These are phyloP conservation scores for Scutellaria minor DNA, from an alignment of 257 asterid species.

Conservation along the genomic window DNA sequence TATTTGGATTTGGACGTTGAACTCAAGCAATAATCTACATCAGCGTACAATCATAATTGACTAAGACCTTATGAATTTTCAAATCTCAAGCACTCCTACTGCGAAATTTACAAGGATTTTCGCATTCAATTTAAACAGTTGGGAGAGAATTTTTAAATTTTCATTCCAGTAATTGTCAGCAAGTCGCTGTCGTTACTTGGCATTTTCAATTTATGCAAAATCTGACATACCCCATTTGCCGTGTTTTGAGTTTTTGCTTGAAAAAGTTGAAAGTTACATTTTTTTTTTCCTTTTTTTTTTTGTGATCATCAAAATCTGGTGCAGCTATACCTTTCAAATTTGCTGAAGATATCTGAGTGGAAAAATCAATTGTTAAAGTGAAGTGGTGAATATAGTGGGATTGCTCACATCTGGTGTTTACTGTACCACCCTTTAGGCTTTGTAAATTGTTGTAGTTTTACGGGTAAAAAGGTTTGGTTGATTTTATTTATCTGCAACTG, in stretches of 20 bases:
- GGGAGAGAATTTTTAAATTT: not conserved
- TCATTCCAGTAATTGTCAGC: constrained; percentile 29
- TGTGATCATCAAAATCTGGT: constrained; percentile 33
- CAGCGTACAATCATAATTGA: constrained; percentile 29
- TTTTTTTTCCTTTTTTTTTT: not conserved
- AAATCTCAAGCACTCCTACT: constrained; percentile 22
- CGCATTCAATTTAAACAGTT: not conserved
- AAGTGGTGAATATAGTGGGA: constrained; percentile 2
- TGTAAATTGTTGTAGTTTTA: constrained; percentile 2
- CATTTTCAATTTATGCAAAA: constrained; percentile 12
- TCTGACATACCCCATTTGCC: constrained; percentile 54
- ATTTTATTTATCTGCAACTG: constrained; percentile 17
- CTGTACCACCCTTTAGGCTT: not conserved
- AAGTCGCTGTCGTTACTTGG: constrained; percentile 38
- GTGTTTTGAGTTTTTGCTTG: constrained; percentile 42
- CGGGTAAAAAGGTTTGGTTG: constrained; percentile 17
- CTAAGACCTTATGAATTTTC: constrained; percentile 26
- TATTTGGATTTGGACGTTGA: constrained; percentile 40
- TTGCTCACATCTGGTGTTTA: constrained; percentile 22
- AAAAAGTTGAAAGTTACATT: not conserved
- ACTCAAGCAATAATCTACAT: constrained; percentile 18
- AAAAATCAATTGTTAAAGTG: not conserved
- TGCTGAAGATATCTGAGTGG: constrained; percentile 24
- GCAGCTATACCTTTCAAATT: constrained; percentile 22
- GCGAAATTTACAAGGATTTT: constrained; percentile 4